These are phyloP conservation scores for Agaricus sinodeliciosus DNA, from an alignment of 768 basidiomycete species.

Conservation along the genomic window DNA sequence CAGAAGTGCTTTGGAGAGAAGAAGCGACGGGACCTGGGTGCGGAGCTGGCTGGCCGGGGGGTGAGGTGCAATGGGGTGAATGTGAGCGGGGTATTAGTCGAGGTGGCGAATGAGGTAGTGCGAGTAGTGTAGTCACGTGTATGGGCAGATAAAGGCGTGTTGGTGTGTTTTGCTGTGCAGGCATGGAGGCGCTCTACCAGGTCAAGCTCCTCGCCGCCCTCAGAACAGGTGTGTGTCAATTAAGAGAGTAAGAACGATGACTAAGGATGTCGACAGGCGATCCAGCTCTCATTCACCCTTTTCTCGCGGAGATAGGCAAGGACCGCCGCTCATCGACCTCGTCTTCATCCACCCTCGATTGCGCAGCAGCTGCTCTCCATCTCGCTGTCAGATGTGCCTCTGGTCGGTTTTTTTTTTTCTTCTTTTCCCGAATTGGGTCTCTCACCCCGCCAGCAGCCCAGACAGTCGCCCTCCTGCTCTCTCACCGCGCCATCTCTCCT, in stretches of 20 bases:
- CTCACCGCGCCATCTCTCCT: conserved; percentile 71
- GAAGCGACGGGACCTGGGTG: neutral
- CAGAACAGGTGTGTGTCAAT: no score
- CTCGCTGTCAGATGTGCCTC: conserved; percentile 79
- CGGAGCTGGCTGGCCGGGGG: neutral
- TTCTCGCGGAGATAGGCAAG: conserved; percentile 69
- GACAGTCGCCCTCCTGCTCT: conserved; percentile 62
- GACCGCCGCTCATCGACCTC: conserved; percentile 37
- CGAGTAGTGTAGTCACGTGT: neutral
- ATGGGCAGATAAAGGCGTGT: no score
- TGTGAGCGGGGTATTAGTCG: neutral
- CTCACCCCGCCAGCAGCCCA: conserved; percentile 36
- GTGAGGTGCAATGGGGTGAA: neutral
- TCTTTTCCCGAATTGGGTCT: neutral
- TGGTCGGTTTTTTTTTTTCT: conserved; percentile 17
- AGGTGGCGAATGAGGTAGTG: neutral
- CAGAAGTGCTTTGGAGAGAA: conserved; percentile 15
- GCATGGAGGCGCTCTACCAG: conserved; percentile 47
- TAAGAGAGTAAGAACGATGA: no score
- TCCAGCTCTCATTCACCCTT: conserved; percentile 72
- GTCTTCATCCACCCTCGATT: conserved; percentile 44
- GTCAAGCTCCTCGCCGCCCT: conserved; percentile 60
- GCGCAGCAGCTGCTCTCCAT: conserved; percentile 71
- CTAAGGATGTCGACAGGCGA: conserved; percentile 63
- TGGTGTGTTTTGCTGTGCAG: no score